A percentile compares a stretch with the other conserved stretches of the same genome.
Evolutionary conservation across 2,329 filamentous ascomycete species (phyloP).

Genomic region (Leptographium flavum): DNA sequence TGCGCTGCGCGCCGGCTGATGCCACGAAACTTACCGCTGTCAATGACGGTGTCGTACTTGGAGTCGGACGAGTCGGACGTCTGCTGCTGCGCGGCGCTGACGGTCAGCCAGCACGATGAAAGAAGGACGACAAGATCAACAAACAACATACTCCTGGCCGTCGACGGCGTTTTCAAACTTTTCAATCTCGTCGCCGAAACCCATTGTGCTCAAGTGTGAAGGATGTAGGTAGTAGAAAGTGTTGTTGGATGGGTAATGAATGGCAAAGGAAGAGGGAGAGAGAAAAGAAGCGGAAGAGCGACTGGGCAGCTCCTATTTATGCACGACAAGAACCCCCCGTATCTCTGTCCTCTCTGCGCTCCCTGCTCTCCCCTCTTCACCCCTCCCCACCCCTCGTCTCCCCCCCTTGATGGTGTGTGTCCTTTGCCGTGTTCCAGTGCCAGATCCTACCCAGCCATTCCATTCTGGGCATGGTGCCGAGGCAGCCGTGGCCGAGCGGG

Average conservation of each 20-base stretch:
- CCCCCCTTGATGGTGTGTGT: too few species aligned
- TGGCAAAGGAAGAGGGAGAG: neutral
- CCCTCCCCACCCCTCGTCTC: too few species aligned
- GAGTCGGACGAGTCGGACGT: slow-evolving; percentile 15
- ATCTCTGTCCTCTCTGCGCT: too few species aligned
- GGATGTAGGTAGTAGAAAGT: neutral
- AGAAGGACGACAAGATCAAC: neutral
- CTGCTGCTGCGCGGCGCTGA: slow-evolving; percentile 18
- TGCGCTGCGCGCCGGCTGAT: neutral
- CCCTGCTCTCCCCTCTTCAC: too few species aligned
- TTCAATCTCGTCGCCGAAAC: slow-evolving; percentile 17
- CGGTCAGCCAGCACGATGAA: neutral
- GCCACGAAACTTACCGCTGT: slow-evolving; percentile 15
- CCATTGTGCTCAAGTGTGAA: slow-evolving; percentile 7
- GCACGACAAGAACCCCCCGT: too few species aligned
- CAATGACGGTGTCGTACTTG: slow-evolving; percentile 18
- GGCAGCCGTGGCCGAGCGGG: neutral
- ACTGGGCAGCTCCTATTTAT: too few species aligned
- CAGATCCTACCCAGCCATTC: too few species aligned
- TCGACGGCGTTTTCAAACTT: slow-evolving; percentile 17
- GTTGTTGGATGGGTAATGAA: neutral
- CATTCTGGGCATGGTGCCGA: neutral
- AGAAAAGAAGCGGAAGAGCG: too few species aligned
- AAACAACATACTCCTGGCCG: slow-evolving; percentile 13
- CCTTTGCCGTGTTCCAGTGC: too few species aligned